phyloP scores from a whole-genome alignment of 176 grass and related monocot species.

The Cenchrus americanus region DNA sequence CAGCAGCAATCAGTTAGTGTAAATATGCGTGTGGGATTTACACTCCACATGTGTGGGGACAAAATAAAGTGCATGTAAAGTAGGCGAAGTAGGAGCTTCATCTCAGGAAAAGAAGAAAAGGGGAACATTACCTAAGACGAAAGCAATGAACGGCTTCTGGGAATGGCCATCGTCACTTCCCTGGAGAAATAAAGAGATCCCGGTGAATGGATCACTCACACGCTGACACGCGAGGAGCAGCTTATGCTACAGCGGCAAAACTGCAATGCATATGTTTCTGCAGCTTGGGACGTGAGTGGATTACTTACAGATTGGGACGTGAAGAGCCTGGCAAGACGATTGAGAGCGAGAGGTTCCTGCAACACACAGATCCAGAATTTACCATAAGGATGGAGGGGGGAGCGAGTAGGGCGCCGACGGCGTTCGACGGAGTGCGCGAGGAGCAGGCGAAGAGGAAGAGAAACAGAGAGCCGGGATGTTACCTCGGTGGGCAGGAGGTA shows the following conservation, averaged over 20 bases:
- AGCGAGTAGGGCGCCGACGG: too few relatives aligned
- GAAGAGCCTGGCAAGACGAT: conserved; percentile 38
- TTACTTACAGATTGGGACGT: conserved; percentile 33
- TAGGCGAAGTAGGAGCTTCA: not conserved
- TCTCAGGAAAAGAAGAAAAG: not conserved
- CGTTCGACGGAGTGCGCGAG: conserved; percentile 2
- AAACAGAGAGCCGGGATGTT: not conserved
- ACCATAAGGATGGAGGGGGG: not conserved
- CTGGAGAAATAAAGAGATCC: conserved; percentile 44
- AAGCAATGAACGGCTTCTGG: conserved; percentile 74
- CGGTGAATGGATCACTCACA: not conserved
- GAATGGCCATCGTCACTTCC: conserved; percentile 20
- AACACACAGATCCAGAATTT: not conserved
- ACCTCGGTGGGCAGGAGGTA: conserved; percentile 39
- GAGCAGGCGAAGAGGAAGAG: not conserved
- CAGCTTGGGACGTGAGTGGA: not conserved
- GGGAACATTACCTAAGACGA: conserved; percentile 65
- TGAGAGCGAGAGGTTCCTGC: conserved; percentile 35
- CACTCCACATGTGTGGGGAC: not conserved
- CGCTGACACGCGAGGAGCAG: not conserved
- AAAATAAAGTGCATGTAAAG: conserved; percentile 13
- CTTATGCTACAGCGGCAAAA: not conserved
- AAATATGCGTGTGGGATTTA: not conserved
- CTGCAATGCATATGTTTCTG: not conserved
- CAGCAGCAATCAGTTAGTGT: conserved; percentile 3